Evolutionary conservation across 2,329 filamentous ascomycete species (phyloP).

Genomic region (Pseudopyricularia javanii): DNA sequence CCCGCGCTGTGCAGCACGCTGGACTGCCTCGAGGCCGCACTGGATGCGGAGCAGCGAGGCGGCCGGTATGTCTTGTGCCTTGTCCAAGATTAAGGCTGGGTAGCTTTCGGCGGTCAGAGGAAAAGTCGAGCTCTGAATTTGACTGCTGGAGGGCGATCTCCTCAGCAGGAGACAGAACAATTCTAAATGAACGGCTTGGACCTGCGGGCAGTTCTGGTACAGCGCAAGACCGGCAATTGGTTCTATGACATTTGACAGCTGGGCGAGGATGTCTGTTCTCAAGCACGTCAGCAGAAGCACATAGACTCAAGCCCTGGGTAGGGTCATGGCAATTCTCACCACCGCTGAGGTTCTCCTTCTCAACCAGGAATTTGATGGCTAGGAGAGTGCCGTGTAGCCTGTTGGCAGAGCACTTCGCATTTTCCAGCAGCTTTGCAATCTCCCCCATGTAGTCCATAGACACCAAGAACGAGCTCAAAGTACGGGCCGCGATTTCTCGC

Average conservation of each 20-base stretch:
- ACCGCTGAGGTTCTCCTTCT: slow-evolving; percentile 15
- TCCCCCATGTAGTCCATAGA: slow-evolving; percentile 33
- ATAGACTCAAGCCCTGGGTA: not conserved
- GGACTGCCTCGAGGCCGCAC: slow-evolving; percentile 21
- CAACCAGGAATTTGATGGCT: slow-evolving; percentile 42
- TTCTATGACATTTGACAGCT: not conserved
- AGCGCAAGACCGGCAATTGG: not conserved
- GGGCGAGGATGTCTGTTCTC: not conserved
- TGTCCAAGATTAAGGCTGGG: not conserved
- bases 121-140: not conserved
- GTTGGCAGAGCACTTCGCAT: slow-evolving; percentile 29
- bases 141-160: not conserved
- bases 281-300: not conserved
- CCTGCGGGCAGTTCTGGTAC: slow-evolving; percentile 19
- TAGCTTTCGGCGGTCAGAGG: not conserved
- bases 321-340: slow-evolving; percentile 16
- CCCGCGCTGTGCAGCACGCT: slow-evolving; percentile 13
- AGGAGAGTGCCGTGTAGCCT: slow-evolving; percentile 46
- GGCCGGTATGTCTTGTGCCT: not conserved
- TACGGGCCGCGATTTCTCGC: slow-evolving; percentile 66
- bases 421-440: slow-evolving; percentile 23
- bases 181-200: slow-evolving; percentile 32
- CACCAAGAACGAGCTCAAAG: slow-evolving; percentile 51
- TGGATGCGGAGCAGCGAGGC: slow-evolving; percentile 27
- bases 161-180: not conserved